Base-by-base conservation (phyloP, 306 rosid species). In the Medicago lupulina region DNA sequence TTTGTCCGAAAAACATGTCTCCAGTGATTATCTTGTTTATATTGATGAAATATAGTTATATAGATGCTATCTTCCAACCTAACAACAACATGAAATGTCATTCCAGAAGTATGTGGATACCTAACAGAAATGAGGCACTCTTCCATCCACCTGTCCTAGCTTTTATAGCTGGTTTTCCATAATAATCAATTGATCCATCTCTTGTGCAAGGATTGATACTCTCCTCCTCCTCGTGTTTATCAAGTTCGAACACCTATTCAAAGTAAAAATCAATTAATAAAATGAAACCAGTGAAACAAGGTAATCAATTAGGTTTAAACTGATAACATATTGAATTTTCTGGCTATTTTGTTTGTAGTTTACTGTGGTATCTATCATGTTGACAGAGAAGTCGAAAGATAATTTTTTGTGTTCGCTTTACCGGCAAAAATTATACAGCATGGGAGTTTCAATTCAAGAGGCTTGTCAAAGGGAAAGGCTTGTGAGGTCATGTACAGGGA, bases 91-190 rank as follows among this genome's bases (percentile, higher is more conserved):
- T 36, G 53, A 40, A 31, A 31, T 15, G 34, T 23, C 64, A 23
- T 28, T 28, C 31, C 31, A 49, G 65, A 73, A 16, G 17, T 54
- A 4, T 12, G 25, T 18, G 4, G 1, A 53, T 41, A 88, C 93
- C 90, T 82, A 88, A 57, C 31, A 88, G 55, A 53, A 84, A 73
- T 63, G 74, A 78, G 40, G 89, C 93, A 81, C 89, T 80, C 77
- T 70, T 80, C 90, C 93, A 86, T 71, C 89, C 89, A 64, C 90
- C 90, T 1, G 82, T 84, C 34, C 74, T 83, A 43, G 80, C 40
- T 69, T 58, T 86, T 12, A 55, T 16, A 13, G 87, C 86, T 51
- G 78, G 74, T 67, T 80, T 86, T 9, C 86, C 89, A 46, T 46
- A 46, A 46, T 13, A 46, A 13, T 46, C 51, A 46, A 46, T 46